Conservation (phyloP, 805 yeast genomes). For the Yamadazyma olivae region DNA sequence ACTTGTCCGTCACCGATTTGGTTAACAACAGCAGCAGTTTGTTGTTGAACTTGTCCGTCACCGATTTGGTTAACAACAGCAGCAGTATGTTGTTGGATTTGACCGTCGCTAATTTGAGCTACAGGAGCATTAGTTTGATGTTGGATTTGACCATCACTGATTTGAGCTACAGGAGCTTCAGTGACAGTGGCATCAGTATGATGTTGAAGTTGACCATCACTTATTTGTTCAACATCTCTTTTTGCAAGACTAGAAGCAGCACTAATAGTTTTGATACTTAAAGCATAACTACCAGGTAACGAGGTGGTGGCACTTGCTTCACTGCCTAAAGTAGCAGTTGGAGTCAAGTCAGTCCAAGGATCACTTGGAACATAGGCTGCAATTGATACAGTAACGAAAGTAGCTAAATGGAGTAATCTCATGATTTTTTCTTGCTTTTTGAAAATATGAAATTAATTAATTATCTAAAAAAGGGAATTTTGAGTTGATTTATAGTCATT, state of each 20-base stretch:
- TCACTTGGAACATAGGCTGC: slow-evolving; percentile 19
- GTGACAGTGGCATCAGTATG: slow-evolving; percentile 22
- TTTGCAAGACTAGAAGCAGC: slow-evolving; percentile 12
- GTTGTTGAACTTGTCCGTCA: slow-evolving; percentile 49
- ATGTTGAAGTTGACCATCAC: slow-evolving; percentile 50
- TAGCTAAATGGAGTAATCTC: slow-evolving; percentile 8
- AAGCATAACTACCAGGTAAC: slow-evolving; percentile 29
- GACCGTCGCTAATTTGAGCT: slow-evolving; percentile 23
- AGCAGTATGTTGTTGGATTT: slow-evolving; percentile 52
- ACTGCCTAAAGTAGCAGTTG: slow-evolving; percentile 19
- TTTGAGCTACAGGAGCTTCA: slow-evolving; percentile 23
- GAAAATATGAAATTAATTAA: not conserved
- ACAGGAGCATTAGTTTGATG: slow-evolving; percentile 9
- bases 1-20: slow-evolving; percentile 48
- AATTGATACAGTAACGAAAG: slow-evolving; percentile 3
- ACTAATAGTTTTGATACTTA: slow-evolving; percentile 25
- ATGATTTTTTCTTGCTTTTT: slow-evolving; percentile 1
- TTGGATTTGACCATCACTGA: slow-evolving; percentile 35
- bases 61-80: slow-evolving; percentile 31
- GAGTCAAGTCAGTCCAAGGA: slow-evolving; percentile 30
- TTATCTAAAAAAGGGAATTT: not conserved
- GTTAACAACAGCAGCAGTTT: slow-evolving; percentile 26
- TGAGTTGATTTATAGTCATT: not conserved
- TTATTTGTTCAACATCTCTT: slow-evolving; percentile 7
- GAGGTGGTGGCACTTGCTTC: slow-evolving; percentile 22